Base-by-base conservation (phyloP, 441 rosid species). In the Arabidopsis lyrata region DNA sequence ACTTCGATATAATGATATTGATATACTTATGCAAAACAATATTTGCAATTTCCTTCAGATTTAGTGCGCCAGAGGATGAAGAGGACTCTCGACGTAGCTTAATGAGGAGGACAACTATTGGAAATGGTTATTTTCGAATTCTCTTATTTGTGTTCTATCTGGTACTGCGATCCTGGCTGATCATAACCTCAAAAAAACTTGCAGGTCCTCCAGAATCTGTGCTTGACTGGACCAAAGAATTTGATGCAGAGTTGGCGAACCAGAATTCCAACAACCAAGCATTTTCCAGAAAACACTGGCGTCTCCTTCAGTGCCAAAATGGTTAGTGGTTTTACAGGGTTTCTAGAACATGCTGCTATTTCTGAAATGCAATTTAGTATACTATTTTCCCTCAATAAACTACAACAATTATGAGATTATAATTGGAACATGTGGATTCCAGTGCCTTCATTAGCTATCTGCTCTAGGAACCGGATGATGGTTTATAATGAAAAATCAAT, bases 281-380 rank as follows among this genome's bases (percentile, higher is more conserved):
- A 74, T 96, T 96, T 84, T 89, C 97, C 27, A 86, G 96, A 75
- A 96, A 92, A 86, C 91, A 92, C 71, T 96, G 99, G 99, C 97
- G 98, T 56, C 98, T 93, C 79, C 88, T 96, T 59, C 99, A 93
- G 77, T 96, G 98, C 84, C 98, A 92, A 86, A 96, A 96, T 82
- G 99, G 99, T 96, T 71, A 66, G 78, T 70, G 50, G 64, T 45
- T 54, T 76, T 54, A 11, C 45, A 11, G 78, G 68, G 53, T 64
- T 39, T 39, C 65, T 39, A 60, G 59, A 63, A 18, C 34, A 53
- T 34, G 41, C 56, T 75, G 81, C 65, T 50, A 18, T 42, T 60
- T 77, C 29, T 41, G 57, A 31, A 32, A 22, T 64, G 77, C 63
- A 71, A 35, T 38, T 27, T 10, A 12, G 12, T 49, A 31, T 48